Conservation (phyloP, 208 protist species). For the Willaertia magna region DNA sequence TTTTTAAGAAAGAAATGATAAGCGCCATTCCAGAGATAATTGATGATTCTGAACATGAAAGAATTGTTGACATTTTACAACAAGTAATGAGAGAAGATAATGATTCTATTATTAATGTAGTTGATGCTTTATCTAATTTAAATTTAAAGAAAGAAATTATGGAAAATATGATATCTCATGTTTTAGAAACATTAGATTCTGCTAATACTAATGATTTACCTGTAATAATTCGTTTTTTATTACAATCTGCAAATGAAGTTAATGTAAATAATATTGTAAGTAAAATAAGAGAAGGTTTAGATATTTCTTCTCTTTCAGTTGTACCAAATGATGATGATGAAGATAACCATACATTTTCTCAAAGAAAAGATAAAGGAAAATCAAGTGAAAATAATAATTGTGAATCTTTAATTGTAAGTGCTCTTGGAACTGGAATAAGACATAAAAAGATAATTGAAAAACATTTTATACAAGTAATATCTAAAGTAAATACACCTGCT, state of each 20-base stretch:
- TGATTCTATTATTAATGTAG: background rate
- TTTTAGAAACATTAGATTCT: background rate
- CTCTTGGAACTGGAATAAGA: background rate
- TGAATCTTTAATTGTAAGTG: background rate
- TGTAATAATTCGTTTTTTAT: background rate
- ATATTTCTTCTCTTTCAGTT: background rate
- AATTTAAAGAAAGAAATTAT: background rate
- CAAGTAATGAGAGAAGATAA: background rate
- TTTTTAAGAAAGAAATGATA: slow-evolving; percentile 4
- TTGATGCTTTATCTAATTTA: slow-evolving; percentile 3
- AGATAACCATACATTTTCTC: too few species aligned
- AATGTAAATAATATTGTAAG: background rate
- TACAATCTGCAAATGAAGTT: background rate
- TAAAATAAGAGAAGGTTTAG: background rate
- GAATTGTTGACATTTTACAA: background rate
- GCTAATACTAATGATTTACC: background rate
- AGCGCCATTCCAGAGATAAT: background rate
- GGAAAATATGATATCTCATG: background rate
- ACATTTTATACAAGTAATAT: background rate
- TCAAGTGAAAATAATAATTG: background rate
- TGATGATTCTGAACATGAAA: background rate
- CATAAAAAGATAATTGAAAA: background rate
- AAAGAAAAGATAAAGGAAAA: background rate
- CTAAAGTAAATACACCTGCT: background rate
- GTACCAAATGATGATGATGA: too few species aligned